Conservation (phyloP, 2,329 filamentous ascomycete species). For the Podosphaera xanthii region DNA sequence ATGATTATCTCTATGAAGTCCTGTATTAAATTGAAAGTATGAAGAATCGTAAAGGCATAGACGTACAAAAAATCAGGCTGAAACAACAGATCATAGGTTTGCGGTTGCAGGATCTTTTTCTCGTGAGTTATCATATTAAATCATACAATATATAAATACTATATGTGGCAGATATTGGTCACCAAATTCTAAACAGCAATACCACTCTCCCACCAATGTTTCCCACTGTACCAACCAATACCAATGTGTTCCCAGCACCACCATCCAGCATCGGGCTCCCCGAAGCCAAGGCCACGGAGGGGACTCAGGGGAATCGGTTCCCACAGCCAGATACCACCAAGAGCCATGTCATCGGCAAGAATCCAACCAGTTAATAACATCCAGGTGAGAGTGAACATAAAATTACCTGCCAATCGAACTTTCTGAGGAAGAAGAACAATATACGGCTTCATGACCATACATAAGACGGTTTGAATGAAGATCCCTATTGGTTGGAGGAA, state of each 20-base stretch:
- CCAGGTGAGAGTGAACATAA: slow-evolving; percentile 41
- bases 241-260: slow-evolving; percentile 37
- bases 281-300: slow-evolving; percentile 42
- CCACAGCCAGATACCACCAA: slow-evolving; percentile 52
- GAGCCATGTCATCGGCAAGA: slow-evolving; percentile 56
- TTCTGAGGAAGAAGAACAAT: slow-evolving; percentile 21
- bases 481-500: slow-evolving; percentile 44
- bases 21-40: no score
- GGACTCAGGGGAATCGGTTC: slow-evolving; percentile 63
- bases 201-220: slow-evolving; percentile 40
- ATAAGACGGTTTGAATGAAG: slow-evolving; percentile 28
- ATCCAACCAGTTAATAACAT: slow-evolving; percentile 39
- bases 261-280: slow-evolving; percentile 34
- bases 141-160: no score
- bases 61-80: no score
- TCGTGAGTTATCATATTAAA: no score
- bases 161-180: no score
- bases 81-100: no score
- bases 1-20: no score
- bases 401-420: slow-evolving; percentile 31
- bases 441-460: slow-evolving; percentile 14
- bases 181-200: slow-evolving; percentile 6
- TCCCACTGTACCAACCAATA: slow-evolving; percentile 34
- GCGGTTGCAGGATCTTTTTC: no score
- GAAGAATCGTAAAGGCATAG: no score